Evolutionary conservation across 192 early-diverging fungal species (phyloP), one percentile per base, ranked within the genome.

Genomic region (Dissophora ornata): DNA sequence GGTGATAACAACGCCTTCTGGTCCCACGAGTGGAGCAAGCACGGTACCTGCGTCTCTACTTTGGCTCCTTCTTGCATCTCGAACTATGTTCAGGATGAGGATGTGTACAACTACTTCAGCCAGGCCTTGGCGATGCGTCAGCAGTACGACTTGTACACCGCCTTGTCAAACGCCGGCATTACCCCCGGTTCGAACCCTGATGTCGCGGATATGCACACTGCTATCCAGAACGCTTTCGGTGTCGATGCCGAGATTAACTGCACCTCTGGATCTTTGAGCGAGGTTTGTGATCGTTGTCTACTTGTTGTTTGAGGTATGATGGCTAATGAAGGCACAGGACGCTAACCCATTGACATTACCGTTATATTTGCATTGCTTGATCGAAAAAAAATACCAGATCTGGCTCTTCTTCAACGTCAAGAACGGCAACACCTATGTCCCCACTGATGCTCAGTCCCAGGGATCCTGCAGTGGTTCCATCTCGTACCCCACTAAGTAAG

Each of bases 21-120:
- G 90, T 69, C 87, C 7, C 92, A 94, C 67, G 92, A 94, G 54
- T 94, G 89, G 89, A 74, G 68, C 83, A 94, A 94, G 83, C 92
- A 94, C 67, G 92, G 92, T 21, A 92, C 89, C 9, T 94, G 91
- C 74, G 86, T 91, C 9, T 83, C 85, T 2, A 92, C 90, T 1
- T 67, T 92, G 41, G 80, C 82, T 18, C 91, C 89, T 19, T 21
- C 30, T 4, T 94, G 92, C 83, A 88, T 84, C 59, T 67, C 29
- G 18, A 44, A 38, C 19, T 89, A 84, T 33, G 50, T 41, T 21
- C 57, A 82, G 42, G 60, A 86, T 46, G 67, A 89, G 26, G 90
- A 89, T 59, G 83, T 89, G 0, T 66, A 69, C 51, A 86, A 83
- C 53, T 93, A 90, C 48, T 88, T 93, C 59, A 57, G 66, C 26